A percentile compares a stretch with the other conserved stretches of the same genome.
Evolutionary conservation across 495 filamentous ascomycete genomes (phyloP).

Genomic region (Aspergillus hancockii): DNA sequence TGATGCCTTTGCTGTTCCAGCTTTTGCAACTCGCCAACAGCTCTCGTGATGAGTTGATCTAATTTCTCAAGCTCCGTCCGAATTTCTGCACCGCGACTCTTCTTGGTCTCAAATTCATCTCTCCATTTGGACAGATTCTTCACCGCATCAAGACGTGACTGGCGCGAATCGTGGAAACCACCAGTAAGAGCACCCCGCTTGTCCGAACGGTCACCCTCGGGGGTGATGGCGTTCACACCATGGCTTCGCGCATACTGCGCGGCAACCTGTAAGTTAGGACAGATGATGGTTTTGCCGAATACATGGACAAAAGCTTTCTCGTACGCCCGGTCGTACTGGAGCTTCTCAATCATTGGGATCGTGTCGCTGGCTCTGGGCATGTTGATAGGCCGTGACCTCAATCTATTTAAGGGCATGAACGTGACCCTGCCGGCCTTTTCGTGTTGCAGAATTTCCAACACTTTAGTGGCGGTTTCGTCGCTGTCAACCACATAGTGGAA

Average conservation of each 20-base stretch:
- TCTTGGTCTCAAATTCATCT: constrained; percentile 69
- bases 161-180: constrained; percentile 82
- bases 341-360: constrained; percentile 80
- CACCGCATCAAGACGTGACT: constrained; percentile 81
- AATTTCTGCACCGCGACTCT: constrained; percentile 57
- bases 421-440: constrained; percentile 85
- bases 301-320: constrained; percentile 89
- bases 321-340: constrained; percentile 75
- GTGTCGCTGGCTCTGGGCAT: constrained; percentile 86
- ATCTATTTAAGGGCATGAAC: constrained; percentile 87
- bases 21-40: constrained; percentile 79
- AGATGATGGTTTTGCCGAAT: constrained; percentile 94
- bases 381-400: constrained; percentile 66
- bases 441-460: constrained; percentile 77
- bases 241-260: constrained; percentile 89
- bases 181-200: constrained; percentile 93
- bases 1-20: constrained; percentile 76
- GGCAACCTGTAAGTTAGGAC: constrained; percentile 81
- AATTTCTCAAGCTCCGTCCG: constrained; percentile 68
- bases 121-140: constrained; percentile 73
- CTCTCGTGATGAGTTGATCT: constrained; percentile 83
- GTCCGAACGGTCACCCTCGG: constrained; percentile 89
- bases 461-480: constrained; percentile 78
- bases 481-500: constrained; percentile 98
- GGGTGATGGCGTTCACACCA: constrained; percentile 87